Conservation (phyloP, 2,329 filamentous ascomycete species). For the Lasiodiplodia sp. region DNA sequence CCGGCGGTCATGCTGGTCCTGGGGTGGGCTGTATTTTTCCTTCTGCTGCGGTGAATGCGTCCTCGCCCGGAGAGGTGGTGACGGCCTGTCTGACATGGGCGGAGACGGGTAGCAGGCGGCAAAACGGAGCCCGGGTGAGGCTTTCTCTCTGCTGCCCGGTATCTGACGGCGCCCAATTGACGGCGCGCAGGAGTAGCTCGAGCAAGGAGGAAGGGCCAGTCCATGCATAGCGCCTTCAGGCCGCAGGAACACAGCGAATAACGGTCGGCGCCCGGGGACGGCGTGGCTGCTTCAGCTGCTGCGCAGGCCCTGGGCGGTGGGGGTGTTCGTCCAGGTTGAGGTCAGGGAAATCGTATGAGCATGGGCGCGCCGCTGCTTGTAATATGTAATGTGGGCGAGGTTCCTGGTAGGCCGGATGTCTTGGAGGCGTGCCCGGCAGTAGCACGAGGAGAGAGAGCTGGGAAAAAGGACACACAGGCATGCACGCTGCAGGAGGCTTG, state of each 20-base stretch:
- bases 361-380: conserved; percentile 18
- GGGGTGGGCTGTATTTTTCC: conserved; percentile 26
- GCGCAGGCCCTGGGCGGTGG: conserved; percentile 12
- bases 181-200: conserved; percentile 40
- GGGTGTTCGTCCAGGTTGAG: conserved; percentile 22
- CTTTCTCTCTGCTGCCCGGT: conserved; percentile 26
- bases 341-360: conserved; percentile 25
- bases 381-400: conserved; percentile 26
- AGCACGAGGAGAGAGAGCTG: conserved; percentile 28
- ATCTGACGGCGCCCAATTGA: conserved; percentile 45
- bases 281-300: conserved; percentile 26
- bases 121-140: conserved; percentile 21
- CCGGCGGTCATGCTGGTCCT: conserved; percentile 29
- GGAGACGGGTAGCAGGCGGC: conserved; percentile 55
- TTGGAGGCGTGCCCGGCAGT: conserved; percentile 27
- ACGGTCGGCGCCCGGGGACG: conserved; percentile 18
- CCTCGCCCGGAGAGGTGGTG: conserved; percentile 45
- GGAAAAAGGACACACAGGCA: conserved; percentile 27
- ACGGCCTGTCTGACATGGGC: conserved; percentile 60
- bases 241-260: conserved; percentile 29
- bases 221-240: conserved; percentile 49
- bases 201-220: conserved; percentile 47
- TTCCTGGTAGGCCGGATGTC: conserved; percentile 27
- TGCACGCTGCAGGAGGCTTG: conserved; percentile 29
- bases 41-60: conserved; percentile 30